Conservation (phyloP, 129 eudicot species). For the Lactuca sativa region DNA sequence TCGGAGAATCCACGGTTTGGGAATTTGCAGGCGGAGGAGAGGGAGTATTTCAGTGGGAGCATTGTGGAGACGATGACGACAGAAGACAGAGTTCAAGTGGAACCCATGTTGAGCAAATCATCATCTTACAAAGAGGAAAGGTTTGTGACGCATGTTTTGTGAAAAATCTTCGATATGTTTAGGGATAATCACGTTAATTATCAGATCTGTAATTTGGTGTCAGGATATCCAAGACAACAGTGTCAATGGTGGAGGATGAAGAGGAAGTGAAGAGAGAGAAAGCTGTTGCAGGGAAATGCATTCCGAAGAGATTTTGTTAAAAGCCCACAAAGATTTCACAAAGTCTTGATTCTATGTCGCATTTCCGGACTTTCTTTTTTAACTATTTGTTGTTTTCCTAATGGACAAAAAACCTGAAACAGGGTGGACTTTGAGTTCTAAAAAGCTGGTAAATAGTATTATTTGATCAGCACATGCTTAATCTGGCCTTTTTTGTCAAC, state of each 20-base stretch:
- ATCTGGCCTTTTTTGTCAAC: no score
- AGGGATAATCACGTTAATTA: background rate
- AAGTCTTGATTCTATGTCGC: background rate
- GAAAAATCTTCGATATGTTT: background rate
- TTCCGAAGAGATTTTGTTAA: conserved; percentile 55
- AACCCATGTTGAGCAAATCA: conserved; percentile 56
- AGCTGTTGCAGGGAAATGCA: conserved; percentile 55
- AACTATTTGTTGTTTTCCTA: background rate
- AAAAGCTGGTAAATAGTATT: no score
- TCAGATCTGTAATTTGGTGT: conserved; percentile 1
- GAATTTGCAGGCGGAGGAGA: conserved; percentile 72
- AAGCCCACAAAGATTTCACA: conserved; percentile 39
- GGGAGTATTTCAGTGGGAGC: conserved; percentile 95
- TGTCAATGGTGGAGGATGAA: conserved; percentile 35
- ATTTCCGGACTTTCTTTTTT: background rate
- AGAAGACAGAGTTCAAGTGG: conserved; percentile 41
- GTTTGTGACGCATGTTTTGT: conserved; percentile 28
- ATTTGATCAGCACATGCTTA: no score
- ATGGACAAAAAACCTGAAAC: conserved; percentile 1
- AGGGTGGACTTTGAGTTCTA: background rate
- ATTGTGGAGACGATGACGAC: conserved; percentile 65
- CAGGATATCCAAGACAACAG: conserved; percentile 46
- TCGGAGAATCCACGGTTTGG: conserved; percentile 97
- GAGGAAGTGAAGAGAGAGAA: conserved; percentile 51
- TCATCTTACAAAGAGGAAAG: conserved; percentile 86